Conservation (phyloP, 208 protist genomes). For the Acanthamoeba rhysodes region DNA sequence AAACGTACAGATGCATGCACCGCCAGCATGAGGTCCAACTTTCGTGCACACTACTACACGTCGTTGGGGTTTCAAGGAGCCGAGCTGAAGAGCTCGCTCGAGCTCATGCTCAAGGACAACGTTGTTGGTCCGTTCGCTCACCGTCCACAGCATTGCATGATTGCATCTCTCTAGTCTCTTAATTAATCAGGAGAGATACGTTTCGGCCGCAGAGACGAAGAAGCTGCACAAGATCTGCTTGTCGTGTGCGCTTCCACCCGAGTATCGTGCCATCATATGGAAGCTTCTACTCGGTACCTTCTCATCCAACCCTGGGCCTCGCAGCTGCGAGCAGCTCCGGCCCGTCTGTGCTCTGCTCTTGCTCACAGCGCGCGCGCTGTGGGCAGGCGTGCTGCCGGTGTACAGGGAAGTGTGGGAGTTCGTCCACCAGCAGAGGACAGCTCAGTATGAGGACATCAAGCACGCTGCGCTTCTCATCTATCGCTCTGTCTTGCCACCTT, state of each 20-base stretch:
- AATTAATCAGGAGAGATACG: background rate
- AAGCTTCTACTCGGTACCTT: conserved; percentile 48
- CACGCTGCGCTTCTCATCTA: conserved; percentile 31
- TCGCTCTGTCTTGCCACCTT: conserved; percentile 8
- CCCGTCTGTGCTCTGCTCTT: too few species aligned
- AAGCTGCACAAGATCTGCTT: conserved; percentile 52
- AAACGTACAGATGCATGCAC: background rate
- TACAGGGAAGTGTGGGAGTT: conserved; percentile 69
- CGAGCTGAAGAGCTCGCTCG: conserved; percentile 51
- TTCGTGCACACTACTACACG: conserved; percentile 44
- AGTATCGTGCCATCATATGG: conserved; percentile 43
- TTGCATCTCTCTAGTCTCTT: too few species aligned
- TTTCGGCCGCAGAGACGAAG: background rate
- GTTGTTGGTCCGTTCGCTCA: background rate
- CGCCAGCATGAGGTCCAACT: conserved; percentile 14
- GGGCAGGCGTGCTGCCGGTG: background rate
- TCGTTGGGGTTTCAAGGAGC: conserved; percentile 60
- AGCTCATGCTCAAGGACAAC: conserved; percentile 61
- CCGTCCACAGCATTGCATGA: background rate
- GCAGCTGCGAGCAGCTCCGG: background rate
- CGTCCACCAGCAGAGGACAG: conserved; percentile 20
- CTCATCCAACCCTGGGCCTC: background rate
- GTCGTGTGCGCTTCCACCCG: background rate
- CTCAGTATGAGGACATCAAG: conserved; percentile 63
- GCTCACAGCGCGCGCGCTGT: too few species aligned